Percentiles rank a stretch among this genome's conserved stretches.
These are phyloP conservation scores for Gautieria morchelliformis DNA, from an alignment of 768 basidiomycete genomes.

Conservation along the genomic window DNA sequence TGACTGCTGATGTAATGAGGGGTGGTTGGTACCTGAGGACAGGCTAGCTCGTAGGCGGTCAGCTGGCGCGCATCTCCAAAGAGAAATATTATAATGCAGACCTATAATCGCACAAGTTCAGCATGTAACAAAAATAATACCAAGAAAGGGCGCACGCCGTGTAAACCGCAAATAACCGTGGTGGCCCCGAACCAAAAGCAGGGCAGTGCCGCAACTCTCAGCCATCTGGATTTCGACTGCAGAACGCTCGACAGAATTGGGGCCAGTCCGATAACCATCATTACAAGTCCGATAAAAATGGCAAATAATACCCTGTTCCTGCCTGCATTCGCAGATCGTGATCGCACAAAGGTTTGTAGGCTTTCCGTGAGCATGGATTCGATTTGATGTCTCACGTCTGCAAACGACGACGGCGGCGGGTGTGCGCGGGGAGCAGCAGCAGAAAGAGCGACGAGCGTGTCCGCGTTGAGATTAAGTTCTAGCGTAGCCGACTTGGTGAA, in stretches of 20 bases:
- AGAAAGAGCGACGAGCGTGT: not conserved
- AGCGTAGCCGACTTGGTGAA: slow-evolving; percentile 2
- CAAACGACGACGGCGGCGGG: not conserved
- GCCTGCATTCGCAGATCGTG: slow-evolving; percentile 11
- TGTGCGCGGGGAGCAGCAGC: not conserved
- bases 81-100: slow-evolving; percentile 15
- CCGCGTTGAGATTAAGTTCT: slow-evolving; percentile 9
- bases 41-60: slow-evolving; percentile 12
- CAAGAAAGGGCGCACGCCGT: slow-evolving; percentile 9
- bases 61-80: slow-evolving; percentile 17
- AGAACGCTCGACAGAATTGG: slow-evolving; percentile 11
- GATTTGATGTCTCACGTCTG: not conserved
- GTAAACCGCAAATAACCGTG: slow-evolving; percentile 12
- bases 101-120: not conserved
- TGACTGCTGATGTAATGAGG: not conserved
- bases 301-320: slow-evolving; percentile 12
- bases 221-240: not conserved
- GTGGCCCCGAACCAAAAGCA: slow-evolving; percentile 14
- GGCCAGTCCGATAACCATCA: slow-evolving; percentile 11
- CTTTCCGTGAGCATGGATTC: not conserved
- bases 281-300: slow-evolving; percentile 9
- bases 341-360: slow-evolving; percentile 7
- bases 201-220: slow-evolving; percentile 11
- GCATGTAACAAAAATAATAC: not conserved
- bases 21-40: not conserved